These are phyloP conservation scores for Solanum bulbocastanum DNA, from an alignment of 257 asterid genomes.

Conservation along the genomic window DNA sequence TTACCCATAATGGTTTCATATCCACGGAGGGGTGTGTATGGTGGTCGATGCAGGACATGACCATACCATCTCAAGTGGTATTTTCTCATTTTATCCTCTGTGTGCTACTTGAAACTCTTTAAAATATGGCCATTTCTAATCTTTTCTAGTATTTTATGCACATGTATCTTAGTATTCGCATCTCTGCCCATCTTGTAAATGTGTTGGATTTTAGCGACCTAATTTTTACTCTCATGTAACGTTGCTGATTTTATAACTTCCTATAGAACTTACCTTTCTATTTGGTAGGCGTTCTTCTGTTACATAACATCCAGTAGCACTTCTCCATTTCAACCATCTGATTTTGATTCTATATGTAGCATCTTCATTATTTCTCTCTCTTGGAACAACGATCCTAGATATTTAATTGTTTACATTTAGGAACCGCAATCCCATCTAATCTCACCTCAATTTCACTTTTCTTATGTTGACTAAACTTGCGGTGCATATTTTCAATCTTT, in stretches of 20 bases:
- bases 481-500: not conserved
- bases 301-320: not conserved
- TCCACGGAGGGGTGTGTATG: not conserved
- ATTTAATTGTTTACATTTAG: not conserved
- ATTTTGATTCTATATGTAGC: not conserved
- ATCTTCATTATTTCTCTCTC: not conserved
- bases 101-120: not conserved
- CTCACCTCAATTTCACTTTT: not conserved
- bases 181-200: not conserved
- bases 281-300: not conserved
- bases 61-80: not conserved
- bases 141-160: not conserved
- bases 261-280: not conserved
- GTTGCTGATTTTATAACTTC: not conserved
- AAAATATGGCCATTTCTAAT: not conserved
- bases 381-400: not conserved
- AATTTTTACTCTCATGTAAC: not conserved
- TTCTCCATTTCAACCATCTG: not conserved
- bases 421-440: not conserved
- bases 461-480: not conserved
- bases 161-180: not conserved
- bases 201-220: not conserved
- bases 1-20: not conserved
- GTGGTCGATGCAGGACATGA: not conserved
- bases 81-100: not conserved